Evolutionary conservation across 2,329 filamentous ascomycete genomes (phyloP).

Genomic region (Trichophyton mentagrophytes): DNA sequence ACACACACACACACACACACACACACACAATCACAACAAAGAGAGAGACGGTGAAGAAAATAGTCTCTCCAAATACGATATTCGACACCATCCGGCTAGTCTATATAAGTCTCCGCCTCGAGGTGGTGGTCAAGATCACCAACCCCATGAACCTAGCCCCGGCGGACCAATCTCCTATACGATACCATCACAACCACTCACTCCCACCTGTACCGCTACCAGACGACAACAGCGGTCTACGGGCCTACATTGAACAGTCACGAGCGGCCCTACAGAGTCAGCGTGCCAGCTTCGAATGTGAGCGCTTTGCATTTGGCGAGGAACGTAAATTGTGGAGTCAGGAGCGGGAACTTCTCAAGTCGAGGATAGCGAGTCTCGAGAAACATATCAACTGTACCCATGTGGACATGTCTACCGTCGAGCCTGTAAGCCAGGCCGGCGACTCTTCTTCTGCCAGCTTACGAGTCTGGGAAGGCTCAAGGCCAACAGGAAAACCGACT

Average conservation of each 20-base stretch:
- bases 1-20: no score
- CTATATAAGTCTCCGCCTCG: neutral
- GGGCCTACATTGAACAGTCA: constrained; percentile 30
- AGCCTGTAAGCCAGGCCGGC: neutral
- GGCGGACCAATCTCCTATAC: neutral
- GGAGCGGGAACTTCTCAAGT: constrained; percentile 30
- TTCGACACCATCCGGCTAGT: neutral
- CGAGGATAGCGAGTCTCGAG: constrained; percentile 32
- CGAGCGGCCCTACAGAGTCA: constrained; percentile 29
- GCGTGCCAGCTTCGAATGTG: constrained; percentile 27
- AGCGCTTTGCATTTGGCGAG: constrained; percentile 30
- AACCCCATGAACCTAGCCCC: neutral
- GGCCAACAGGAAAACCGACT: constrained; percentile 28
- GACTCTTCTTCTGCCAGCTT: neutral
- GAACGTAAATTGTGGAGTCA: constrained; percentile 35
- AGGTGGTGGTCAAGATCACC: neutral
- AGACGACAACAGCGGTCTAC: neutral
- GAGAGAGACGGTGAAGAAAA: neutral
- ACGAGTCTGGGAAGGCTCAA: constrained; percentile 35
- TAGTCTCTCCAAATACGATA: neutral
- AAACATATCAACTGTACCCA: constrained; percentile 14
- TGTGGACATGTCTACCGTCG: neutral
- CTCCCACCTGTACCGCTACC: neutral
- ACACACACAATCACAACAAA: neutral
- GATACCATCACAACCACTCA: neutral